Percentiles rank a stretch among this genome's conserved stretches.
phyloP scores from a whole-genome alignment of 495 filamentous ascomycete genomes.

The Cenococcum geophilum region DNA sequence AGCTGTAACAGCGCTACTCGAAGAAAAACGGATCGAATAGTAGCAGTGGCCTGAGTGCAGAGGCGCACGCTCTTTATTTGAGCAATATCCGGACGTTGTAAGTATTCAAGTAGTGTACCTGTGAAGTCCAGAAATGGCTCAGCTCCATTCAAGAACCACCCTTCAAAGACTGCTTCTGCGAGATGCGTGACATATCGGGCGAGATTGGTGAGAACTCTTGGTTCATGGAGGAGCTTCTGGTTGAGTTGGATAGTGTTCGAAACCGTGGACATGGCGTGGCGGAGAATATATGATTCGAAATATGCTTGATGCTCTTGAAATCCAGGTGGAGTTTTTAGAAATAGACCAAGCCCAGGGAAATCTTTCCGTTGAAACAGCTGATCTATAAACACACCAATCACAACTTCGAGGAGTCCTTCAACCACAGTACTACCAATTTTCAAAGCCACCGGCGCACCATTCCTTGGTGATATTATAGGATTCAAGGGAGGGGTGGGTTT shows the following conservation, averaged over 20 bases:
- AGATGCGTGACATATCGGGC: slow-evolving; percentile 71
- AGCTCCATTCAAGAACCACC: slow-evolving; percentile 87
- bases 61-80: slow-evolving; percentile 78
- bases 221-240: slow-evolving; percentile 67
- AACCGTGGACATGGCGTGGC: slow-evolving; percentile 65
- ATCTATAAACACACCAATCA: slow-evolving; percentile 71
- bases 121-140: slow-evolving; percentile 77
- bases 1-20: slow-evolving; percentile 70
- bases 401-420: slow-evolving; percentile 66
- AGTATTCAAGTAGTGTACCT: slow-evolving; percentile 77
- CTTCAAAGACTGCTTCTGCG: slow-evolving; percentile 85
- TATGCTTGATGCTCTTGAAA: slow-evolving; percentile 90
- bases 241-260: slow-evolving; percentile 62
- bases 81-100: slow-evolving; percentile 78
- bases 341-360: slow-evolving; percentile 82
- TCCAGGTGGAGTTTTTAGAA: slow-evolving; percentile 82
- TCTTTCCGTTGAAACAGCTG: slow-evolving; percentile 79
- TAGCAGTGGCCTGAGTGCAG: slow-evolving; percentile 70
- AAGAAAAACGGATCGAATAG: slow-evolving; percentile 68
- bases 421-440: slow-evolving; percentile 62
- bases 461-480: slow-evolving; percentile 54
- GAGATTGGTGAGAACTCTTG: slow-evolving; percentile 78
- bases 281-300: slow-evolving; percentile 85
- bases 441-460: slow-evolving; percentile 41
- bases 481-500: slow-evolving; percentile 46